Percentiles rank a stretch among this genome's conserved stretches.
These are phyloP conservation scores for Blastobotrys robertii DNA, from an alignment of 805 yeast species.

Conservation along the genomic window DNA sequence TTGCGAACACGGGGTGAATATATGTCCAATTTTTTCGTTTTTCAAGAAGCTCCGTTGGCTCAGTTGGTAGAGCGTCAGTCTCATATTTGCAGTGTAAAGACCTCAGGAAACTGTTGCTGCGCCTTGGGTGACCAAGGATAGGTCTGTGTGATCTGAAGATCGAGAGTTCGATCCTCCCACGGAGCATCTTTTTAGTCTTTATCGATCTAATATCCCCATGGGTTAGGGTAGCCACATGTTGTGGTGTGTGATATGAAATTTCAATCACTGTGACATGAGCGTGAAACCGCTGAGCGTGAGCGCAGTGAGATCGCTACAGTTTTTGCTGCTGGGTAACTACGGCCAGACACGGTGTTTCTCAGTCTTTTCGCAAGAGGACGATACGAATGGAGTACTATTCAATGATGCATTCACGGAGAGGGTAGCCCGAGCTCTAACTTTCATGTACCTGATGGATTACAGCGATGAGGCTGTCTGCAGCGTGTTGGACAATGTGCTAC, in stretches of 20 bases:
- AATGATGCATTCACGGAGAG: neutral
- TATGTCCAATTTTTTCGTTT: neutral
- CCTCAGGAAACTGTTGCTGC: no score
- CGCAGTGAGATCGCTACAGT: no score
- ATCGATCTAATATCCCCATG: neutral
- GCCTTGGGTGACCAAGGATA: no score
- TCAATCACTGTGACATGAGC: no score
- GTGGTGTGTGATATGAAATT: no score
- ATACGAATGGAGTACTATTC: neutral
- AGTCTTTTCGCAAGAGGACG: neutral
- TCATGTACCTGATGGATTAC: neutral
- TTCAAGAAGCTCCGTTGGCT: slow-evolving; percentile 20
- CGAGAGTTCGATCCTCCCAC: slow-evolving; percentile 28
- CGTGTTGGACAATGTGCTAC: no score
- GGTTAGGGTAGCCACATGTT: no score
- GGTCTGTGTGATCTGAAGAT: slow-evolving; percentile 21
- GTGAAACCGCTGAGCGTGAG: no score
- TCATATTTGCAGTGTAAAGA: slow-evolving; percentile 12
- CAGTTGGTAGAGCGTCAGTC: slow-evolving; percentile 24
- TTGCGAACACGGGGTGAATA: no score
- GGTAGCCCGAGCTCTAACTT: neutral
- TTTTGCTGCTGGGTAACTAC: no score
- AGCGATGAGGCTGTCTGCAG: neutral
- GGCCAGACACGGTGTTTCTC: no score
- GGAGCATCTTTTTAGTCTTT: slow-evolving; percentile 17